These are phyloP conservation scores for Penstemon eatonii DNA, from an alignment of 257 asterid genomes.

Conservation along the genomic window DNA sequence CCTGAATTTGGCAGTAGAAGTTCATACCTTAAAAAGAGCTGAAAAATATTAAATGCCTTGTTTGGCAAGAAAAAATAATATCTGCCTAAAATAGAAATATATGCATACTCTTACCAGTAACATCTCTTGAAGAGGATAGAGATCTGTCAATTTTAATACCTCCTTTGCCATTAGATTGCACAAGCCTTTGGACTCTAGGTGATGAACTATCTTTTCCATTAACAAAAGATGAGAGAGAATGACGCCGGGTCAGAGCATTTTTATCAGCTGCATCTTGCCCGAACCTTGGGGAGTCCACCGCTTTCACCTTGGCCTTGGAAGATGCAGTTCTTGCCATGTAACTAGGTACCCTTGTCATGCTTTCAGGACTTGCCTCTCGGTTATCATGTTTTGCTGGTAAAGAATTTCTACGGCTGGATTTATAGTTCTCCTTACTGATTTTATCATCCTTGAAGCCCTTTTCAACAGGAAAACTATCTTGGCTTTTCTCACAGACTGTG, in stretches of 20 bases:
- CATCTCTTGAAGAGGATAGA: slow-evolving; percentile 50
- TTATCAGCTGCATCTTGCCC: slow-evolving; percentile 42
- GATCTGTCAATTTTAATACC: slow-evolving; percentile 46
- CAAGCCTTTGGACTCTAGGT: slow-evolving; percentile 47
- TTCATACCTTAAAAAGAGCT: neutral
- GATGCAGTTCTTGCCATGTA: slow-evolving; percentile 66
- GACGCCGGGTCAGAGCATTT: slow-evolving; percentile 45
- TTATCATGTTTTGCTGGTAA: slow-evolving; percentile 35
- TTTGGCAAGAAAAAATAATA: neutral
- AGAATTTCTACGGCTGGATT: slow-evolving; percentile 39
- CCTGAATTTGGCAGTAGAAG: no score
- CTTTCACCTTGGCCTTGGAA: slow-evolving; percentile 54
- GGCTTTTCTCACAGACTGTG: slow-evolving; percentile 19
- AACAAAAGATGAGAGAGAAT: slow-evolving; percentile 51
- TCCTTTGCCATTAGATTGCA: slow-evolving; percentile 51
- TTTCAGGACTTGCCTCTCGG: slow-evolving; percentile 22
- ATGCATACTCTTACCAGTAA: slow-evolving; percentile 21
- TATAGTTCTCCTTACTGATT: slow-evolving; percentile 30
- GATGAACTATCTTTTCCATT: slow-evolving; percentile 48
- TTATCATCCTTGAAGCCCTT: slow-evolving; percentile 38
- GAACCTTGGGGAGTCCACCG: slow-evolving; percentile 48
- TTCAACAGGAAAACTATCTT: slow-evolving; percentile 18
- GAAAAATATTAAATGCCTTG: neutral
- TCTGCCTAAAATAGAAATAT: neutral
- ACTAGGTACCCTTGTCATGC: slow-evolving; percentile 45